Base-by-base conservation (phyloP, 1,284 basidiomycete genomes). In the Apiotrichum brassicae region DNA sequence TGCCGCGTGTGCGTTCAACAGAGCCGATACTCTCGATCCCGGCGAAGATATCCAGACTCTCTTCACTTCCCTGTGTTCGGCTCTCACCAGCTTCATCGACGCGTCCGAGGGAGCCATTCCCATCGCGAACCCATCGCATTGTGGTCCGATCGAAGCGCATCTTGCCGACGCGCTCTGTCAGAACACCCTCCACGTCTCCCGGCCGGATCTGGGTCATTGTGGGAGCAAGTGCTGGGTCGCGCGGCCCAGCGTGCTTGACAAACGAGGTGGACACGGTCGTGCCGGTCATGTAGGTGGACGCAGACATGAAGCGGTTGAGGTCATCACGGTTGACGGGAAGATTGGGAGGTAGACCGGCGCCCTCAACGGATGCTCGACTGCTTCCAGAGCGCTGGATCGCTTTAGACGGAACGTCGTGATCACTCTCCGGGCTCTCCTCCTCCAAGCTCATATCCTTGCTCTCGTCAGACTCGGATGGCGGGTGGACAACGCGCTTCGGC, bases 121-220 rank as follows among this genome's bases (percentile, higher is more conserved):
- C 26, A 72, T 79, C 81, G 70, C 84, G 85, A 42, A 91, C 82
- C 91, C 91, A 95, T 56, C 81, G 81, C 82, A 87, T 86, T 68
- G 81, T 77, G 32, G 78, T 78, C 49, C 78, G 81, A 72, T 94
- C 91, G 59, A 84, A 91, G 34, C 87, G 75, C 90, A 95, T 93
- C 63, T 82, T 81, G 1, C 89, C 89, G 38, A 91, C 81, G 43
- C 82, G 77, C 23, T 88, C 84, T 2, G 86, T 83, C 22, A 88
- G 74, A 9, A 67, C 63, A 12, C 33, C 79, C 64, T 57, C 55
- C 13, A 93, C 76, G 61, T 92, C 90, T 40, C 79, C 78, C 0
- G 90, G 90, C 6, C 81, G 81, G 56, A 94, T 92, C 35, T 72
- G 70, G 4, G 72, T 65, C 49, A 77, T 66, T 11, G 54, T 59